Evolutionary conservation across 495 filamentous ascomycete genomes (phyloP), one percentile per base, ranked within the genome.

Genomic region (Trichocladium antarcticum): DNA sequence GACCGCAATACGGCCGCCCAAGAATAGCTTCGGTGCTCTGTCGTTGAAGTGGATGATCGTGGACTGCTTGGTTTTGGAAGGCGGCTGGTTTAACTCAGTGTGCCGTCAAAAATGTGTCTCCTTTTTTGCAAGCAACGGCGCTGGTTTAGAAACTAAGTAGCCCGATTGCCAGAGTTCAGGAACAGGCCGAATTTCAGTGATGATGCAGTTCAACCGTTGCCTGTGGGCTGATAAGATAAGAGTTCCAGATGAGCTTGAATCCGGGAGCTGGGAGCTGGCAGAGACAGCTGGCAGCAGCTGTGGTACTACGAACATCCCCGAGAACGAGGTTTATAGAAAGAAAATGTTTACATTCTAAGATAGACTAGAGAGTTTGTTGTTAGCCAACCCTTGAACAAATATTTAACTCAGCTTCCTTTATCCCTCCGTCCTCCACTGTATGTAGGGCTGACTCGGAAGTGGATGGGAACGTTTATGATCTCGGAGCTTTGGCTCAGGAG

Each of bases 141-240:
- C 4, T 37, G 35, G n/a, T 37, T 5, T 15, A 15, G 35, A n/a
- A 16, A 15, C 31, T 12, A 11, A n/a, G 35, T 5, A 37, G n/a
- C 6, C 11, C 31, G 31, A 14, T 6, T 32, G 31, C 2, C 5
- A 17, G 24, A 22, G 21, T 32, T 5, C 27, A 32, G 8, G 6
- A 11, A 44, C 41, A 3, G 5, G 3, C 41, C n/a, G 16, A 44
- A 34, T 32, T 47, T 12, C 2, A 20, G 37, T 38, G 40, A 49
- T 49, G 47, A 42, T 49, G 47, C 47, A 37, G 16, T 17, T 19
- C n/a, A n/a, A n/a, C 6, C 8, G 47, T n/a, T 42, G 47, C 47
- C 47, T 49, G 39, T 21, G 10, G 14, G 1, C n/a, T 21, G 47
- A 49, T 49, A 49, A 49, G 47, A 49, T 49, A 49, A 49, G 45